These are phyloP conservation scores for Tricholoma saponaceum DNA, from an alignment of 768 basidiomycete species.

Conservation along the genomic window DNA sequence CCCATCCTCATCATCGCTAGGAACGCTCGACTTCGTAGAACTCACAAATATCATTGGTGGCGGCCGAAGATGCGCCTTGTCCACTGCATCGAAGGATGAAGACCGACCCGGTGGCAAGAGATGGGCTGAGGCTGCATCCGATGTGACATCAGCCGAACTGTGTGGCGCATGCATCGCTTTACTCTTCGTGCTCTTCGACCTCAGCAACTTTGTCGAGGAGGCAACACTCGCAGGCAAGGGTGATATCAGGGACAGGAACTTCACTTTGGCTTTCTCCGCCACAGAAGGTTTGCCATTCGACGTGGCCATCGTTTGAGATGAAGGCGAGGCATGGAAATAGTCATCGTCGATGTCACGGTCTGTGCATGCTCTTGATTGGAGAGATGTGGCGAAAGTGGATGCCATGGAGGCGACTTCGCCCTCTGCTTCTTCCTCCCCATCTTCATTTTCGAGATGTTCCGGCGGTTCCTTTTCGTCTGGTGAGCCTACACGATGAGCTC, in stretches of 20 bases:
- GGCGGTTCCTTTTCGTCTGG: slow-evolving; percentile 34
- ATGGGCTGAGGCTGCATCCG: slow-evolving; percentile 7
- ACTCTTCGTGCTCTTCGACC: neutral
- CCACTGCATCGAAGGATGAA: slow-evolving; percentile 11
- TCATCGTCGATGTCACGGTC: slow-evolving; percentile 34
- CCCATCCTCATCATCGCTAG: slow-evolving; percentile 33
- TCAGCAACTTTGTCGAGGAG: slow-evolving; percentile 6
- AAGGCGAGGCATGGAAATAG: slow-evolving; percentile 27
- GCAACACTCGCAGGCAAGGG: slow-evolving; percentile 30
- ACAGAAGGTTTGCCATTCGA: slow-evolving; percentile 36
- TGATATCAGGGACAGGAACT: slow-evolving; percentile 49
- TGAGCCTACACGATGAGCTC: slow-evolving; percentile 27
- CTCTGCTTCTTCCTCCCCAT: slow-evolving; percentile 36
- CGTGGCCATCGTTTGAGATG: slow-evolving; percentile 23
- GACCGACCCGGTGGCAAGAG: slow-evolving; percentile 7
- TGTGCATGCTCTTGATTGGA: slow-evolving; percentile 33
- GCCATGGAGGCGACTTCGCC: slow-evolving; percentile 47
- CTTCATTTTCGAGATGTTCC: slow-evolving; percentile 36
- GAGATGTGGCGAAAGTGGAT: slow-evolving; percentile 49
- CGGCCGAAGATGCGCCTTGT: slow-evolving; percentile 18
- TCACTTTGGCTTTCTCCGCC: slow-evolving; percentile 45
- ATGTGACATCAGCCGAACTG: slow-evolving; percentile 13
- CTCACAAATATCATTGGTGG: slow-evolving; percentile 27
- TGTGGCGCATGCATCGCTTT: slow-evolving; percentile 1
- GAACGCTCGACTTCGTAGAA: slow-evolving; percentile 32